A percentile compares a stretch with the other conserved stretches of the same genome.
These are phyloP conservation scores for Tubosaeta brunneosetosa DNA, from an alignment of 768 basidiomycete species.

Conservation along the genomic window DNA sequence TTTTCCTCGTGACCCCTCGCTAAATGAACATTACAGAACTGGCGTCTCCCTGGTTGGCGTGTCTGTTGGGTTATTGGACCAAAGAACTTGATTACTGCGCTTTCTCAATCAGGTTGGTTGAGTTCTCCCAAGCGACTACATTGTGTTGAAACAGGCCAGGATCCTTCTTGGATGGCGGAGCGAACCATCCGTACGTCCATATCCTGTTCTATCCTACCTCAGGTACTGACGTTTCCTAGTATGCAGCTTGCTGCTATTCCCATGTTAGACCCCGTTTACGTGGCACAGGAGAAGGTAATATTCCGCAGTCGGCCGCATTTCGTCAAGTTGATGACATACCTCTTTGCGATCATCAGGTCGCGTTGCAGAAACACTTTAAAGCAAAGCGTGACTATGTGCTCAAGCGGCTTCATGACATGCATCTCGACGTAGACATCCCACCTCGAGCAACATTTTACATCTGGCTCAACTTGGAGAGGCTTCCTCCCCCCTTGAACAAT, in stretches of 20 bases:
- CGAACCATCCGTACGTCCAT: conserved; percentile 76
- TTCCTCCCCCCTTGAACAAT: conserved; percentile 81
- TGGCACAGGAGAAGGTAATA: conserved; percentile 60
- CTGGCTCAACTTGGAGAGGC: conserved; percentile 81
- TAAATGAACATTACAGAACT: conserved; percentile 55
- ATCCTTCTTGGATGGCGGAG: conserved; percentile 92
- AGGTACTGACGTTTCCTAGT: conserved; percentile 31
- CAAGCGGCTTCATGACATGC: conserved; percentile 69
- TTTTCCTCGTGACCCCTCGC: not conserved
- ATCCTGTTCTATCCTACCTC: not conserved
- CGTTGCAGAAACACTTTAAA: conserved; percentile 89
- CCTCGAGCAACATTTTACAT: conserved; percentile 89
- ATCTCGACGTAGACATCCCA: conserved; percentile 70
- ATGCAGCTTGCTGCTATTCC: conserved; percentile 87
- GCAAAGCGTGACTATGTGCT: conserved; percentile 88
- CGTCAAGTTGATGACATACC: not conserved
- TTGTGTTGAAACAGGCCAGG: conserved; percentile 32
- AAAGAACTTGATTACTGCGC: conserved; percentile 79
- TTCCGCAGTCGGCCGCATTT: not conserved
- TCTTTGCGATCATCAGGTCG: conserved; percentile 39
- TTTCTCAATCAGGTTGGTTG: conserved; percentile 75
- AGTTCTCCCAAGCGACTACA: not conserved
- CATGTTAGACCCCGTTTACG: conserved; percentile 68
- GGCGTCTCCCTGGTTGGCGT: conserved; percentile 93
- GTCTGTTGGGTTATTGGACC: conserved; percentile 93